phyloP scores from a whole-genome alignment of 495 filamentous ascomycete species.

The Astrothelium subdiscretum region DNA sequence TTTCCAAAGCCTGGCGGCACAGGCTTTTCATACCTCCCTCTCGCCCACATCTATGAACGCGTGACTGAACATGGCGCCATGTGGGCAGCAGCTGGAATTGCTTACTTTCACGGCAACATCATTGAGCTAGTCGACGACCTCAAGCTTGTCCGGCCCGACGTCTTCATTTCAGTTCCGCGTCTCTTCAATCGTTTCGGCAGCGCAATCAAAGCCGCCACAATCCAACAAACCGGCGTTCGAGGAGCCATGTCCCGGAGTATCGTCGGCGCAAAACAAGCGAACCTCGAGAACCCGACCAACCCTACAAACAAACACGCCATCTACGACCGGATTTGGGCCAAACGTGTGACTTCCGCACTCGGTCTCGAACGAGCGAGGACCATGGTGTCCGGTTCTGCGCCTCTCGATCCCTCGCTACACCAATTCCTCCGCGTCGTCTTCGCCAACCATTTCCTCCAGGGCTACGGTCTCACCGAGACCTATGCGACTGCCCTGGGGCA shows the following conservation, averaged over 20 bases:
- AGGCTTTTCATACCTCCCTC: constrained; percentile 75
- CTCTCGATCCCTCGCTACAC: constrained; percentile 77
- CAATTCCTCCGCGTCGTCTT: constrained; percentile 79
- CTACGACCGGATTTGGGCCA: constrained; percentile 89
- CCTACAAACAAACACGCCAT: constrained; percentile 72
- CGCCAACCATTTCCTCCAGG: constrained; percentile 70
- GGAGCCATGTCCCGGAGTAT: constrained; percentile 72
- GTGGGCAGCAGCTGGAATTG: constrained; percentile 62
- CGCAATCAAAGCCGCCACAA: constrained; percentile 63
- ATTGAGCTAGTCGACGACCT: constrained; percentile 79
- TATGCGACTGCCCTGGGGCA: constrained; percentile 71
- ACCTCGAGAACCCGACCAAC: constrained; percentile 55
- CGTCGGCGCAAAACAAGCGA: constrained; percentile 67
- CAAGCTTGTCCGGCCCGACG: constrained; percentile 72
- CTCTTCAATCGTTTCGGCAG: constrained; percentile 86
- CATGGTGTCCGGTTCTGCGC: constrained; percentile 85
- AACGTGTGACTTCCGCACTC: constrained; percentile 69
- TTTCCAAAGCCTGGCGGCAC: constrained; percentile 43
- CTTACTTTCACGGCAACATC: constrained; percentile 94
- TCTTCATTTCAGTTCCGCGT: constrained; percentile 79
- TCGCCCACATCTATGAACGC: constrained; percentile 90
- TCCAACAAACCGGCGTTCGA: constrained; percentile 68
- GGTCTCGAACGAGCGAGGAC: constrained; percentile 61
- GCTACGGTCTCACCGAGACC: constrained; percentile 92
- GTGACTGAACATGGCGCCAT: constrained; percentile 67